Base-by-base conservation (phyloP, 306 rosid genomes). In the Cucumis hystrix region DNA sequence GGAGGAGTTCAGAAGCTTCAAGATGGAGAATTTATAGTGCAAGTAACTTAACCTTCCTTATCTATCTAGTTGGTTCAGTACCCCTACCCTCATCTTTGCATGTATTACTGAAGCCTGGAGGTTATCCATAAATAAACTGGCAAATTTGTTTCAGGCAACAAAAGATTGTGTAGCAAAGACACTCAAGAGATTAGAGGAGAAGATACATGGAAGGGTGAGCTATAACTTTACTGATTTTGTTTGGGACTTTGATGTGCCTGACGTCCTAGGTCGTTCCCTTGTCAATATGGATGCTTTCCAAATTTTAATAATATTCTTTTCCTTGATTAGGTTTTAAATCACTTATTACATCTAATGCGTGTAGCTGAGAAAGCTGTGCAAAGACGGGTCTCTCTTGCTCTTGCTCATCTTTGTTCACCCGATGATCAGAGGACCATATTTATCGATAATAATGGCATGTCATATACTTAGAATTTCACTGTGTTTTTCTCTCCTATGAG, bases 141-240 rank as follows among this genome's bases (percentile, higher is more conserved):
- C 63, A 54, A 28, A 79, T 43, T 84, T 49, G 78, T 82, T 84
- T 77, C 87, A 95, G 99, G 97, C 99, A 35, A 95, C 99, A 55
- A 95, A 95, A 85, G 99, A 95, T 87, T 95, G 99, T 82, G 97
- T 92, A 57, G 92, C 99, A 73, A 95, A 95, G 90, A 95, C 99
- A n/a, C 83, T 95, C 83, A 95, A 95, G 86, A 89, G 99, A 88
- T 85, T 95, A 82, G 99, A 92, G 88, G 97, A 95, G 89, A 95
- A 95, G 87, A 95, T 92, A 82, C 97, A 86, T 79, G 93, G 90
- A 74, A 88, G 97, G 71, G 99, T 95, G 85, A 90, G 96, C 80
- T 73, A 60, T 8, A 7, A 18, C 16, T 54, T 73, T 5, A 13
- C 28, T 11, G 47, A 52, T 73, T 33, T 20, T 33, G 47, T 73